A percentile compares a stretch with the other conserved stretches of the same genome.
Conservation (phyloP, 2,329 filamentous ascomycete species). For the Penicillium palitans region DNA sequence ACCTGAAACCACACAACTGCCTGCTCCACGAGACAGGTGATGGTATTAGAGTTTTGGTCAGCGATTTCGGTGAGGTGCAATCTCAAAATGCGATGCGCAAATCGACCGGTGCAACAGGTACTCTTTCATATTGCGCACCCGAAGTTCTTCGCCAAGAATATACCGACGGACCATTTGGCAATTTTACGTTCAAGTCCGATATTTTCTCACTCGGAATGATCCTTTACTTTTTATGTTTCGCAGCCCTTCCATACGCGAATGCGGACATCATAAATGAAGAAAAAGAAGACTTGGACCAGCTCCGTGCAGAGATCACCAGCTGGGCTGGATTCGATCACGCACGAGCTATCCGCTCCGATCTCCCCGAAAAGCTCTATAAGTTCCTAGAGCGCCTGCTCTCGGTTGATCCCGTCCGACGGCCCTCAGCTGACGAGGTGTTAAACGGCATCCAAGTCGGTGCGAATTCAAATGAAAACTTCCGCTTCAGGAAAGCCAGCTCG, state of each 20-base stretch:
- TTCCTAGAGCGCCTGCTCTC: constrained; percentile 80
- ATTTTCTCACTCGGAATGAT: constrained; percentile 99
- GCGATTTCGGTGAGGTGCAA: constrained; percentile 97
- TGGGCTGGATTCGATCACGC: constrained; percentile 88
- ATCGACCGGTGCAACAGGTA: constrained; percentile 90
- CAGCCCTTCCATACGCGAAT: constrained; percentile 77
- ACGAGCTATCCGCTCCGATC: constrained; percentile 70
- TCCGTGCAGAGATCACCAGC: constrained; percentile 79
- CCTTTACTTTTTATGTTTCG: constrained; percentile 96
- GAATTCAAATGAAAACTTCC: constrained; percentile 49
- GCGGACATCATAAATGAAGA: constrained; percentile 88
- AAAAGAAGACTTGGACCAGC: constrained; percentile 80
- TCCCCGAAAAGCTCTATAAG: constrained; percentile 82
- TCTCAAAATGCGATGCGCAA: constrained; percentile 76
- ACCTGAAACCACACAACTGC: constrained; percentile 95
- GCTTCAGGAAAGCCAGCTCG: constrained; percentile 37
- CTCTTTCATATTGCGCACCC: constrained; percentile 95
- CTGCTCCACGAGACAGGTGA: constrained; percentile 75
- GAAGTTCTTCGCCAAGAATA: constrained; percentile 74
- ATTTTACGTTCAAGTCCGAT: constrained; percentile 96
- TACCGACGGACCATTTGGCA: constrained; percentile 71
- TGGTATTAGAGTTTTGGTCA: constrained; percentile 79
- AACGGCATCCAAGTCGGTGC: constrained; percentile 70
- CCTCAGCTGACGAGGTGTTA: constrained; percentile 82
- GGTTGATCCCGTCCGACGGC: constrained; percentile 72